phyloP scores from a whole-genome alignment of 164 flowering plant genomes.

The Stephania cephalantha region DNA sequence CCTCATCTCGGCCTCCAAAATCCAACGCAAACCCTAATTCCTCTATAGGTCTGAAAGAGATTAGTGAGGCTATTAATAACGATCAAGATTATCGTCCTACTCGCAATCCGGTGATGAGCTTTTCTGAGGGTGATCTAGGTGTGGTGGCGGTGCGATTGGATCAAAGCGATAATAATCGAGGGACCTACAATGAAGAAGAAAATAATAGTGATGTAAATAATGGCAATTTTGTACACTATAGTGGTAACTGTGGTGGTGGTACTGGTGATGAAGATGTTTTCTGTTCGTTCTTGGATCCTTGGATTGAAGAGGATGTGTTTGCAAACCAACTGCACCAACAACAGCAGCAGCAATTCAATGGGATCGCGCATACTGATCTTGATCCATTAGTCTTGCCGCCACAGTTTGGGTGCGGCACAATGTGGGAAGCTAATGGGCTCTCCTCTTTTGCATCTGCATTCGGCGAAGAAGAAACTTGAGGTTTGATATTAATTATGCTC shows the following conservation, averaged over 20 bases:
- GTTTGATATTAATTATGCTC: too few relatives aligned
- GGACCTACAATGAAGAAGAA: background rate
- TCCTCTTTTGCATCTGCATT: background rate
- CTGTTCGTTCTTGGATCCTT: conserved; percentile 52
- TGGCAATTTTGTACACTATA: conserved; percentile 14
- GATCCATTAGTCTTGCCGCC: background rate
- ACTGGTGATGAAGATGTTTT: conserved; percentile 38
- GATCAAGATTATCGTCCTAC: conserved; percentile 1
- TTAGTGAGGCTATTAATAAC: background rate
- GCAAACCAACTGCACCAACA: conserved; percentile 25
- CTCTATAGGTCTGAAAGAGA: background rate
- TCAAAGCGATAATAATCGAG: background rate
- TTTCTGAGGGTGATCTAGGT: background rate
- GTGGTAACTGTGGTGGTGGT: conserved; percentile 6
- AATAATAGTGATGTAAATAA: conserved; percentile 22
- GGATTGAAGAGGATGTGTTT: conserved; percentile 41
- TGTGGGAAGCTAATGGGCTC: background rate
- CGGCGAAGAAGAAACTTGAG: background rate
- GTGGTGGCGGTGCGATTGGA: background rate
- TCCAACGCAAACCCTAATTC: conserved; percentile 12
- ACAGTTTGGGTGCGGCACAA: background rate
- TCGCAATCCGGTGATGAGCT: background rate
- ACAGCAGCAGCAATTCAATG: conserved; percentile 14
- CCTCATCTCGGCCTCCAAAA: background rate
- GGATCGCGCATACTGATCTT: background rate